Conservation (phyloP, 768 basidiomycete species). For the Melanogaster broomeanus region DNA sequence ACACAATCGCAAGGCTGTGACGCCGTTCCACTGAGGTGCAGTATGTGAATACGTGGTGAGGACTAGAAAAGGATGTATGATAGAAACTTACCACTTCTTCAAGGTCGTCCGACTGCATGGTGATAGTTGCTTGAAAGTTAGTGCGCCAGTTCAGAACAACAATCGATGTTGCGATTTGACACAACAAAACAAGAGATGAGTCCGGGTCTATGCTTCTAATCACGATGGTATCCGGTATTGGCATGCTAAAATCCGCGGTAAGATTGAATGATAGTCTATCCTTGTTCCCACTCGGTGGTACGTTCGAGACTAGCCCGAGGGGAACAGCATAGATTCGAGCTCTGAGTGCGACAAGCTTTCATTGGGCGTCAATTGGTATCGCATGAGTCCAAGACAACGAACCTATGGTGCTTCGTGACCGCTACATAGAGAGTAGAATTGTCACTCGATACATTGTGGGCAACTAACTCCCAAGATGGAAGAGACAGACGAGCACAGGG, state of each 20-base stretch:
- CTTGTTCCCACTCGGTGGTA: background rate
- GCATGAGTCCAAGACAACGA: background rate
- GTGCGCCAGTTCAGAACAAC: slow-evolving; percentile 43
- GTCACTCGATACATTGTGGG: background rate
- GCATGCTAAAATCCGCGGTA: slow-evolving; percentile 17
- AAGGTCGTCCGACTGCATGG: slow-evolving; percentile 22
- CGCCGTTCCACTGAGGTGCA: slow-evolving; percentile 37
- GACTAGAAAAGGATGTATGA: background rate
- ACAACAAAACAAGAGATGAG: slow-evolving; percentile 32
- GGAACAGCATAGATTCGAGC: slow-evolving; percentile 11
- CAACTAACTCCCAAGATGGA: slow-evolving; percentile 1
- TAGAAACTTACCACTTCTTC: slow-evolving; percentile 34
- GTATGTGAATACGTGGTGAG: background rate
- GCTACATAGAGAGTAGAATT: slow-evolving; percentile 19
- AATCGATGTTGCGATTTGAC: slow-evolving; percentile 29
- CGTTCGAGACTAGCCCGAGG: slow-evolving; percentile 6
- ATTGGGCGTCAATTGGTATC: background rate
- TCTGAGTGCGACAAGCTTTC: background rate
- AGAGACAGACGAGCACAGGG: background rate
- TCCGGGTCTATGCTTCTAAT: slow-evolving; percentile 37
- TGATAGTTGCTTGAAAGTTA: slow-evolving; percentile 19
- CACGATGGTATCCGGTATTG: slow-evolving; percentile 23
- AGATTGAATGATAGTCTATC: background rate
- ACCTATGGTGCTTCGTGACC: slow-evolving; percentile 11
- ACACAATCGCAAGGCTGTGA: slow-evolving; percentile 46